These are phyloP conservation scores for Colletotrichum nymphaeae DNA, from an alignment of 2,329 filamentous ascomycete genomes.

Conservation along the genomic window DNA sequence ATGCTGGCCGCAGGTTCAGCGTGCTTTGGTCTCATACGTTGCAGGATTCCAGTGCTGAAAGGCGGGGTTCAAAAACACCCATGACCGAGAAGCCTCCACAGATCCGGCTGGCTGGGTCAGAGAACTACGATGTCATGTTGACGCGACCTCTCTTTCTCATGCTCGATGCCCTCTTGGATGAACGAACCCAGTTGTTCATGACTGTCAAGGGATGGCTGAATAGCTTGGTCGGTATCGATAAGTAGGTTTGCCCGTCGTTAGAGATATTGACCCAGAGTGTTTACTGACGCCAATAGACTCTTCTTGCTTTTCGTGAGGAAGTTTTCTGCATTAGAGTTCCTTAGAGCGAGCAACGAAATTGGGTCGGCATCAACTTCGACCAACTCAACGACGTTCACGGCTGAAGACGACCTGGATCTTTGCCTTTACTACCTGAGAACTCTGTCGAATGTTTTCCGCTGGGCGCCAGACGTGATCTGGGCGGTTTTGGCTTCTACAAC, in stretches of 20 bases:
- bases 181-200: slow-evolving; percentile 79
- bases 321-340: slow-evolving; percentile 65
- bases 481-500: slow-evolving; percentile 73
- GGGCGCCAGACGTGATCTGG: slow-evolving; percentile 78
- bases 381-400: slow-evolving; percentile 51
- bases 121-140: slow-evolving; percentile 79
- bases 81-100: slow-evolving; percentile 46
- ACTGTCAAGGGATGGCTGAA: slow-evolving; percentile 86
- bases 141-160: slow-evolving; percentile 84
- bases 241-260: slow-evolving; percentile 53
- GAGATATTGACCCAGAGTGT: background rate
- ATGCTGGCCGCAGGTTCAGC: slow-evolving; percentile 76
- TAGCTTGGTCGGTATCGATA: slow-evolving; percentile 70
- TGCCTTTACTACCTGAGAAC: slow-evolving; percentile 83
- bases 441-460: slow-evolving; percentile 77
- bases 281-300: slow-evolving; percentile 54
- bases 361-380: slow-evolving; percentile 40
- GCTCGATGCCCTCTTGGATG: slow-evolving; percentile 80
- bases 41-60: slow-evolving; percentile 60
- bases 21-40: slow-evolving; percentile 86
- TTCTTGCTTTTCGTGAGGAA: slow-evolving; percentile 71
- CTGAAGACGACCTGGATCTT: slow-evolving; percentile 78
- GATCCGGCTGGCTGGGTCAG: slow-evolving; percentile 63
- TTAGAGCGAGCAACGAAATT: slow-evolving; percentile 47
- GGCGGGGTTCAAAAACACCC: slow-evolving; percentile 53